Evolutionary conservation across 1,284 basidiomycete species (phyloP).

Genomic region (Rhodotorula sp.): DNA sequence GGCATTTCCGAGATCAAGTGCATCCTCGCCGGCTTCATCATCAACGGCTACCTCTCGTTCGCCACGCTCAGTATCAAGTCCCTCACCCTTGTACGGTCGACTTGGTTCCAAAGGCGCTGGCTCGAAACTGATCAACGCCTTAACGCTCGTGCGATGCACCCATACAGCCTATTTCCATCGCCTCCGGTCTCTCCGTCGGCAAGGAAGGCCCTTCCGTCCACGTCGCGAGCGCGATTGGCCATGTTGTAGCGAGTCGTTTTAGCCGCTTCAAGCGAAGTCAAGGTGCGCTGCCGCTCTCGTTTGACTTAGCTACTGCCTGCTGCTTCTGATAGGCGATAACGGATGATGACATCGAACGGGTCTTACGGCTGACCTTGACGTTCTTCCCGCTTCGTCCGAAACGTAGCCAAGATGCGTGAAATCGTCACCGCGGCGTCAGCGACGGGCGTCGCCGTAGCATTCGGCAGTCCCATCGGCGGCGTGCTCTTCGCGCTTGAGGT

Average conservation of each 20-base stretch:
- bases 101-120: neutral
- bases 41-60: constrained; percentile 89
- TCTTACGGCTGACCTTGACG: neutral
- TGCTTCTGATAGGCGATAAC: too few relatives aligned
- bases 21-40: constrained; percentile 93
- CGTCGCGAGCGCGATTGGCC: constrained; percentile 90
- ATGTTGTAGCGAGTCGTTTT: constrained; percentile 79
- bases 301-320: too few relatives aligned
- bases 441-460: constrained; percentile 94
- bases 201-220: constrained; percentile 99
- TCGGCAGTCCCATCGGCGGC: constrained; percentile 95
- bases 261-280: constrained; percentile 80
- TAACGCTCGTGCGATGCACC: too few relatives aligned
- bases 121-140: too few relatives aligned
- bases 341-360: too few relatives aligned
- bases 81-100: constrained; percentile 69
- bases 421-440: constrained; percentile 93
- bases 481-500: constrained; percentile 78
- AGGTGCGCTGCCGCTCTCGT: constrained; percentile 54
- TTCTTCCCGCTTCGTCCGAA: too few relatives aligned
- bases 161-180: constrained; percentile 85
- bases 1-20: constrained; percentile 99
- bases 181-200: constrained; percentile 92
- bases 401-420: constrained; percentile 86
- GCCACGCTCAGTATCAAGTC: constrained; percentile 89